phyloP scores from a whole-genome alignment of 768 basidiomycete genomes.

The Crassisporium funariophilum region DNA sequence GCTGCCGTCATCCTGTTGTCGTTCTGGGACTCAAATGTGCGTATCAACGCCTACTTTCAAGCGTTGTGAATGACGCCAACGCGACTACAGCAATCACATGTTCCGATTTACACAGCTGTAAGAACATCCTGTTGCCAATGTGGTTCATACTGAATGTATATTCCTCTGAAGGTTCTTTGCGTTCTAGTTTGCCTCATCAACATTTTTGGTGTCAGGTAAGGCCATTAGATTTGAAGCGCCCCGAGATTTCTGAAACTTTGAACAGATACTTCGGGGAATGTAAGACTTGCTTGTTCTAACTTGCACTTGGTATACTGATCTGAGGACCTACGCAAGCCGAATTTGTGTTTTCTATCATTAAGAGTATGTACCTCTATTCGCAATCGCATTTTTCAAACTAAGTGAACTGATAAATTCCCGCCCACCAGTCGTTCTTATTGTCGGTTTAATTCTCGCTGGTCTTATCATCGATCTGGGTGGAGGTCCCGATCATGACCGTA shows the following conservation, averaged over 20 bases:
- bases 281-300: conserved; percentile 19
- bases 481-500: conserved; percentile 63
- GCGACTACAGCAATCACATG: conserved; percentile 45
- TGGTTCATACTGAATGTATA: too few species aligned
- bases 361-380: conserved; percentile 42
- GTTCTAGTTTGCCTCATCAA: conserved; percentile 63
- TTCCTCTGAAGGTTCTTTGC: conserved; percentile 39
- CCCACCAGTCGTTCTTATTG: conserved; percentile 54
- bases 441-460: conserved; percentile 59
- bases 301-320: conserved; percentile 1
- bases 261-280: conserved; percentile 66
- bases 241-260: background rate
- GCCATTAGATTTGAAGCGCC: background rate
- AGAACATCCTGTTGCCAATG: too few species aligned
- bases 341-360: conserved; percentile 67
- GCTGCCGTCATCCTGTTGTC: conserved; percentile 69
- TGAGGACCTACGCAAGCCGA: conserved; percentile 47
- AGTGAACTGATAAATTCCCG: background rate
- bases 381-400: background rate
- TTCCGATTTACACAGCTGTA: conserved; percentile 55
- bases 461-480: conserved; percentile 80
- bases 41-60: conserved; percentile 14
- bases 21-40: conserved; percentile 70
- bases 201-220: conserved; percentile 67
- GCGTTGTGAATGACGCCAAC: background rate